Base-by-base conservation (phyloP, 257 asterid genomes). In the Solanum appendiculatum region DNA sequence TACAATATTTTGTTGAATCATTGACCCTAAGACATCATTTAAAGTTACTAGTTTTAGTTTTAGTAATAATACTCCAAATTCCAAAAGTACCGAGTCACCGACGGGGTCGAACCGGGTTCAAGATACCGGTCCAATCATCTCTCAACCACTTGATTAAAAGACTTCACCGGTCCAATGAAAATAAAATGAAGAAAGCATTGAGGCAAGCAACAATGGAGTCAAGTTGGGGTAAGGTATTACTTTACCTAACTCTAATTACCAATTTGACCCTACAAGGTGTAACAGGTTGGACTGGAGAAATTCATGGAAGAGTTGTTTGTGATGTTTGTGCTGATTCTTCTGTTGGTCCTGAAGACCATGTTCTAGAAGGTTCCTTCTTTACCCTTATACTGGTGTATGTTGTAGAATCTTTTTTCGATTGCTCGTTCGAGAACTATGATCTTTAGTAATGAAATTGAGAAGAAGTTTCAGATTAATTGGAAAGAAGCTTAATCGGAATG, bases 271-370 rank as follows among this genome's bases (percentile, higher is more conserved):
- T 69, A 25, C 64, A 40, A 40, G 89, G 91, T 40, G 96, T 91
- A 48, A 91, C 88, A 77, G 95, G 93, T 11, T 96, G 98, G 98
- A 96, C 94, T 13, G 98, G 98, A 44, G 93, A 95, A 91, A 94
- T 96, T 87, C 93, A 94, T 69, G 98, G 98, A 83, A 89, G 98
- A 78, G 98, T 96, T 39, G 94, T 94, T 34, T 95, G 99, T 88
- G 98, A 95, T 93, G 97, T 95, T 60, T 95, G 98, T 88, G 98
- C 91, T n/a, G 99, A 96, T 92, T 92, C 99, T 86, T 92, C 95
- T 27, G 91, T 95, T 87, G 98, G 97, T 84, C 98, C 98, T 15
- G 98, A 96, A 92, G 98, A 95, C 85, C 98, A 94, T 88, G 92
- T 94, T 85, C 89, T 96, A 86, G 88, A 89, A 91, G 98, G 98